phyloP scores from a whole-genome alignment of 1,284 basidiomycete genomes.

The Bondarzewia mesenterica region DNA sequence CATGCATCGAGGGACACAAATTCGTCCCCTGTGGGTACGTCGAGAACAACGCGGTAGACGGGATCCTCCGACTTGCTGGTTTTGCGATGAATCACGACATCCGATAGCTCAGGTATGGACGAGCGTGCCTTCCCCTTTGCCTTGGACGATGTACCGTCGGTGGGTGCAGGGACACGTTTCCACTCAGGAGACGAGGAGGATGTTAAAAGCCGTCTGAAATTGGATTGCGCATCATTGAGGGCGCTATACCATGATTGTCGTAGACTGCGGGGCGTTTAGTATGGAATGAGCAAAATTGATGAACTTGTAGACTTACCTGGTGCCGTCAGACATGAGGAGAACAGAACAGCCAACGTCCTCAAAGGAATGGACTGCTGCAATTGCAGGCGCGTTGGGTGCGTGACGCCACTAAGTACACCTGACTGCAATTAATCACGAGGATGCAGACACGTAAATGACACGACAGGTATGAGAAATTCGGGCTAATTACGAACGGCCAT shows the following conservation, averaged over 20 bases:
- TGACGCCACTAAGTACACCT: slow-evolving; percentile 1
- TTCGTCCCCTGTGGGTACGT: slow-evolving; percentile 62
- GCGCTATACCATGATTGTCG: slow-evolving; percentile 70
- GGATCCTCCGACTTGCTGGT: slow-evolving; percentile 58
- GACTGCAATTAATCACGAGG: slow-evolving; percentile 5
- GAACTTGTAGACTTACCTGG: slow-evolving; percentile 22
- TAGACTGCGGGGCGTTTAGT: slow-evolving; percentile 34
- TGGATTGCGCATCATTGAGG: slow-evolving; percentile 59
- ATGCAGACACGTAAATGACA: slow-evolving; percentile 3
- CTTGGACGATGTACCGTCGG: slow-evolving; percentile 30
- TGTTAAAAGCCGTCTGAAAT: slow-evolving; percentile 62
- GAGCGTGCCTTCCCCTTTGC: slow-evolving; percentile 56
- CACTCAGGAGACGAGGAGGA: slow-evolving; percentile 57
- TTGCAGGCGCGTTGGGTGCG: slow-evolving; percentile 1
- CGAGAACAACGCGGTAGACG: slow-evolving; percentile 78
- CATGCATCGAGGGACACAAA: slow-evolving; percentile 68
- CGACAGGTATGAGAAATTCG: not conserved
- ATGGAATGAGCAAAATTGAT: not conserved
- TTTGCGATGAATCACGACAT: slow-evolving; percentile 66
- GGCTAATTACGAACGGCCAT: not conserved
- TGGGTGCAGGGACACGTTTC: slow-evolving; percentile 53
- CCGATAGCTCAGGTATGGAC: slow-evolving; percentile 47
- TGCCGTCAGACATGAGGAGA: slow-evolving; percentile 30
- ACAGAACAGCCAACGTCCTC: not conserved
- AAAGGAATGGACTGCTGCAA: too few species aligned